phyloP scores from a whole-genome alignment of 1,284 basidiomycete species.

The Moniliophthora roreri region DNA sequence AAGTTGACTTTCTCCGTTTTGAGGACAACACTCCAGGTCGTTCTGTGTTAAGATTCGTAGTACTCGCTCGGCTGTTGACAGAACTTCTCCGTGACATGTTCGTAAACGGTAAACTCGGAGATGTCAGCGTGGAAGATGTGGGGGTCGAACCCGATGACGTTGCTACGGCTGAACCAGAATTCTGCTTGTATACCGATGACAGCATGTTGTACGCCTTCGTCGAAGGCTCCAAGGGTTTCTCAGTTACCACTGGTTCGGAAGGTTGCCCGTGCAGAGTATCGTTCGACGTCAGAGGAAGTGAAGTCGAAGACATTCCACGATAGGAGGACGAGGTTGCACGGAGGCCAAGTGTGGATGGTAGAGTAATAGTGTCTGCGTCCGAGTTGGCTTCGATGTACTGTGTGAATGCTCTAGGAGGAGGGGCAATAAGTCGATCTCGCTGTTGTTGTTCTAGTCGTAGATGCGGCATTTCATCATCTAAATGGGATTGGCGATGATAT shows the following conservation, averaged over 20 bases:
- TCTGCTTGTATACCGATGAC: slow-evolving; percentile 40
- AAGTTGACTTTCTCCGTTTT: neutral
- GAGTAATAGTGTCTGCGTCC: slow-evolving; percentile 48
- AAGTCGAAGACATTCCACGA: slow-evolving; percentile 22
- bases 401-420: slow-evolving; percentile 70
- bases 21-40: neutral
- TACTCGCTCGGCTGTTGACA: no score
- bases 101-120: neutral
- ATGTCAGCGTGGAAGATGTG: slow-evolving; percentile 24
- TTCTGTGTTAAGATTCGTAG: no score
- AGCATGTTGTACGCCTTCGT: slow-evolving; percentile 62
- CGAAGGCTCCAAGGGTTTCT: slow-evolving; percentile 35
- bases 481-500: slow-evolving; percentile 13
- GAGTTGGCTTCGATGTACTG: slow-evolving; percentile 63
- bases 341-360: slow-evolving; percentile 72
- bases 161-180: slow-evolving; percentile 28
- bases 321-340: slow-evolving; percentile 26
- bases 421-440: slow-evolving; percentile 56
- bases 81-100: no score
- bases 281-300: neutral
- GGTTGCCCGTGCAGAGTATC: neutral
- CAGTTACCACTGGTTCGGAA: slow-evolving; percentile 22
- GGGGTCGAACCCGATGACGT: slow-evolving; percentile 27
- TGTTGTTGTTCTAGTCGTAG: slow-evolving; percentile 34
- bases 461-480: slow-evolving; percentile 11